Evolutionary conservation across 495 filamentous ascomycete genomes (phyloP), one percentile per base, ranked within the genome.

Genomic region (Penicillium coprophilum): DNA sequence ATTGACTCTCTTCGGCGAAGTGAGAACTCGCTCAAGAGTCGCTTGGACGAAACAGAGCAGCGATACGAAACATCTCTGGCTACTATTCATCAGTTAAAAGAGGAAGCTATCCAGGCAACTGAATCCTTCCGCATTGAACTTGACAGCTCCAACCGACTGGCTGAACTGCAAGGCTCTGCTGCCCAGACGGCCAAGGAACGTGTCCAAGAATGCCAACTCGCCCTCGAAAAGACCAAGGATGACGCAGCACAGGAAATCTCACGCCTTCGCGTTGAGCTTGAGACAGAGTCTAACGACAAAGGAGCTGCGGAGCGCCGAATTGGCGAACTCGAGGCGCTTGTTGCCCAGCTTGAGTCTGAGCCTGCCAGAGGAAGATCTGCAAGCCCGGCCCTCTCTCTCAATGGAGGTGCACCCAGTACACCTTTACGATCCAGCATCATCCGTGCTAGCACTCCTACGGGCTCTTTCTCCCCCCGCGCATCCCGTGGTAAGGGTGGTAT

Each of bases 91-190:
- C 85, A 91, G 61, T 77, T 97, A 17, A 86, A 93, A 66, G 92
- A 96, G 65, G 86, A 88, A 27, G 85, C 86, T 6, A 84, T 88
- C 4, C 83, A 87, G 51, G 80, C 86, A 27, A 85, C 93, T 49
- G 89, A 97, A 66, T 85, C 85, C 44, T 95, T 92, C 75, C 78
- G 85, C 47, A 85, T 90, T 41, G 92, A 96, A 64, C 75, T 96
- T 17, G 90, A 96, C 36, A 86, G 85, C 46, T 80, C 85, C 3
- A 85, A 84, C 55, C 85, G 95, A 40, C 80, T 99, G 28, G 88
- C 91, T 8, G 86, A 95, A 55, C 77, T 99, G 46, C 92, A 93
- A 60, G 83, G 89, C 44, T 88, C 94, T 58, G 85, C 90, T 34
- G 89, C 90, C 0, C 79, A 88, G 46, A 94, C 89, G 1, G 85